Evolutionary conservation across 352 stramenopile genomes (phyloP), one percentile per base, ranked within the genome.

Genomic region (Hyaloperonospora brassicae): DNA sequence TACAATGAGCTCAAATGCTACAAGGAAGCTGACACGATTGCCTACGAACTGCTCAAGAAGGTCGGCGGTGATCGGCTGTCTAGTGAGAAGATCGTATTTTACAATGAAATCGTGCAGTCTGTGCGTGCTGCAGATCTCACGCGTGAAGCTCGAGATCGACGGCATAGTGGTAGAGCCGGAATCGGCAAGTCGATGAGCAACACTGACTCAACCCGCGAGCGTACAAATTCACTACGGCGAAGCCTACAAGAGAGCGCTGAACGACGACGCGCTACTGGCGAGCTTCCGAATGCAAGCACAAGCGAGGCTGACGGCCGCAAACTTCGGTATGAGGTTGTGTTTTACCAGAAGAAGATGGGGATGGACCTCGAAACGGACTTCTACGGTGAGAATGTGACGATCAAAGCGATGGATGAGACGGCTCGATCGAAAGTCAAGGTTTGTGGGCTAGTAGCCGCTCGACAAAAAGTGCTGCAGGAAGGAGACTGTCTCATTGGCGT

Each of bases 1-100:
- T 93, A 92, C 64, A 93, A 93, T 43, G 83, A 95, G 43, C 73
- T 95, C 10, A 92, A 87, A 43, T 89, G 74, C 59, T 95, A 93
- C 70, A 92, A 92, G 52, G 83, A 95, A 70, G 83, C 80, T 3
- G 85, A 95, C 47, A 80, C 80, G 10, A 87, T 93, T 52, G 85
- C 85, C 14, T 90, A 93, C 49, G 81, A 93, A 49, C 50, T 95
- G 52, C 66, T 95, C 8, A 86, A 84, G 55, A 77, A 80, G 35
- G 88, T 83, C 0, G 81, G 77, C 1, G 82, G 82, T 6, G 47
- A 70, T 7, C 81, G 79, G 44, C 49, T 93, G 2, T 84, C 76
- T 0, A 68, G 75, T 2, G 83, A 93, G 54, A 93, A 95, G 55
- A 90, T 95, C 53, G 81, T 95, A 41, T 95, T 90, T 47, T 91